Percentiles rank a stretch among this genome's conserved stretches.
phyloP scores from a whole-genome alignment of 129 eudicot species.

The Lonicera japonica region DNA sequence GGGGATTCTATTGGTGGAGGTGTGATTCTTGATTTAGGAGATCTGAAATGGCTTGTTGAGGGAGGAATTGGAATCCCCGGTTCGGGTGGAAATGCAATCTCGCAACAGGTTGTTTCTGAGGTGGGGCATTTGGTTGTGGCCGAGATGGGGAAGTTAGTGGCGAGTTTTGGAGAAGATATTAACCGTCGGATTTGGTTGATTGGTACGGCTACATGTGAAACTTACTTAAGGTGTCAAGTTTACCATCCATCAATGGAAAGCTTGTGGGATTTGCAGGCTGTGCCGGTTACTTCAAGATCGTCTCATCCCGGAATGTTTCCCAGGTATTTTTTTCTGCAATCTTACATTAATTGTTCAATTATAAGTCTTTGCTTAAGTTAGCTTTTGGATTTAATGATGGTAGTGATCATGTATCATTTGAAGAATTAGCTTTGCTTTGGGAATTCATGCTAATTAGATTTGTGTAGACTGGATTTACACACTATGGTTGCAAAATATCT shows the following conservation, averaged over 20 bases:
- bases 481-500: too few species aligned
- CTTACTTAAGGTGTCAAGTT: slow-evolving; percentile 88
- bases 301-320: slow-evolving; percentile 59
- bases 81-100: background rate
- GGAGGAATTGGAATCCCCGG: slow-evolving; percentile 24
- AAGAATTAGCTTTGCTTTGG: background rate
- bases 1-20: slow-evolving; percentile 16
- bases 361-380: background rate
- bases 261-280: slow-evolving; percentile 96
- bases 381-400: background rate
- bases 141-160: slow-evolving; percentile 55
- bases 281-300: slow-evolving; percentile 76
- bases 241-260: slow-evolving; percentile 84
- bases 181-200: slow-evolving; percentile 61
- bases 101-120: slow-evolving; percentile 30
- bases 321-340: slow-evolving; percentile 36
- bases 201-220: slow-evolving; percentile 93
- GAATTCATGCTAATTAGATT: background rate
- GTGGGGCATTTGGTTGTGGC: slow-evolving; percentile 36
- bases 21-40: slow-evolving; percentile 56
- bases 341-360: background rate
- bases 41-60: slow-evolving; percentile 83
- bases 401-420: background rate
- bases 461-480: too few species aligned
- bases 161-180: slow-evolving; percentile 24